phyloP scores from a whole-genome alignment of 108 stramenopile genomes.

The Cyclotella kingstonii region DNA sequence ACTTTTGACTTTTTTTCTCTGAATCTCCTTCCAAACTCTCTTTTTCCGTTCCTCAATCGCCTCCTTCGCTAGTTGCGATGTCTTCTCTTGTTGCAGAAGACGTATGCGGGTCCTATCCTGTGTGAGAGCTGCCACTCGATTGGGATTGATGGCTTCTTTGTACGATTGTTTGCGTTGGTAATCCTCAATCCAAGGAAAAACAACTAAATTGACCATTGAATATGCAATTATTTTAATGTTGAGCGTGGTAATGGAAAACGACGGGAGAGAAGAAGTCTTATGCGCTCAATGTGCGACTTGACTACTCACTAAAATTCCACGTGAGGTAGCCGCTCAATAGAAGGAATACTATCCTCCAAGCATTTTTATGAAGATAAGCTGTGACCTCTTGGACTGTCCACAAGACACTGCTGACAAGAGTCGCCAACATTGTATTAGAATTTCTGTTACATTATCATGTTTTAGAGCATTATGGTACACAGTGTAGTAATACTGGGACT shows the following conservation, averaged over 20 bases:
- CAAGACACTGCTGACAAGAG: too few species aligned
- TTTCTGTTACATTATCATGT: too few species aligned
- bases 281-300: background rate
- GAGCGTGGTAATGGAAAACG: background rate
- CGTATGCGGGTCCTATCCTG: slow-evolving; percentile 48
- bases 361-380: slow-evolving; percentile 40
- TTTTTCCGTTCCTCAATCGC: slow-evolving; percentile 30
- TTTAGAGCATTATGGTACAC: too few species aligned
- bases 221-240: background rate
- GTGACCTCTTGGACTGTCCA: too few species aligned
- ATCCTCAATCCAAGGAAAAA: slow-evolving; percentile 21
- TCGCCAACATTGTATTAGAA: too few species aligned
- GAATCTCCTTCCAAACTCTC: slow-evolving; percentile 15
- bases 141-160: slow-evolving; percentile 39
- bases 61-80: slow-evolving; percentile 14
- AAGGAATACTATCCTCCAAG: slow-evolving; percentile 48
- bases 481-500: too few species aligned
- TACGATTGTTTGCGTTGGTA: slow-evolving; percentile 35
- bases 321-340: slow-evolving; percentile 16
- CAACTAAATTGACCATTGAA: slow-evolving; percentile 9
- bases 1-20: slow-evolving; percentile 44
- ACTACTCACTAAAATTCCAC: slow-evolving; percentile 23
- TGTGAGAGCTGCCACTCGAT: slow-evolving; percentile 39
- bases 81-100: slow-evolving; percentile 28
- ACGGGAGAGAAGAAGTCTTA: background rate